These are phyloP conservation scores for Leccinum aurantiacum DNA, from an alignment of 768 basidiomycete genomes.

Conservation along the genomic window DNA sequence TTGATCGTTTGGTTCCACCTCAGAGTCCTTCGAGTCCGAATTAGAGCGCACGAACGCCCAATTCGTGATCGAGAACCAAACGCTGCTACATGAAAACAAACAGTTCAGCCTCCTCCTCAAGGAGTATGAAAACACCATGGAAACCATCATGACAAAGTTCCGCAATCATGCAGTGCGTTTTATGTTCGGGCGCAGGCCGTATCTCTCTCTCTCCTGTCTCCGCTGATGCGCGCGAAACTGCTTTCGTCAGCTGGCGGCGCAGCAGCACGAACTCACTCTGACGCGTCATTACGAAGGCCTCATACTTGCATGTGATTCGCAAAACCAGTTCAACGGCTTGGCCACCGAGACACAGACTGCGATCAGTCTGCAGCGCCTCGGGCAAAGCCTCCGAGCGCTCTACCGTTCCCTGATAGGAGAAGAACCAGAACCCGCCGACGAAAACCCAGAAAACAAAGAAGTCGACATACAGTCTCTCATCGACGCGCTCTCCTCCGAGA, in stretches of 20 bases:
- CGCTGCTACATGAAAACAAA: constrained; percentile 90
- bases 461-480: constrained; percentile 44
- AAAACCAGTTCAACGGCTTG: constrained; percentile 54
- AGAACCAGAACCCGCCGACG: constrained; percentile 35
- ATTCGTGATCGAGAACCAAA: constrained; percentile 91
- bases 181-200: not conserved
- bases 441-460: constrained; percentile 33
- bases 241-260: constrained; percentile 72
- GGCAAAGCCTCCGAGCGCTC: constrained; percentile 68
- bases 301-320: constrained; percentile 63
- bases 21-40: constrained; percentile 92
- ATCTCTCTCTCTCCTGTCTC: constrained; percentile 1
- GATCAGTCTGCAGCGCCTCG: constrained; percentile 69
- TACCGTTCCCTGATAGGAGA: constrained; percentile 71
- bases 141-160: constrained; percentile 96
- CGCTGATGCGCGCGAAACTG: constrained; percentile 7
- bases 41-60: constrained; percentile 88
- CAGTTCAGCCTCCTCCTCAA: constrained; percentile 86
- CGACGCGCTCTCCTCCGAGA: constrained; percentile 40
- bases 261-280: constrained; percentile 84
- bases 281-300: constrained; percentile 89
- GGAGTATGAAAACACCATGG: constrained; percentile 93
- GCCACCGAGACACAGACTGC: constrained; percentile 58
- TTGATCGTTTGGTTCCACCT: constrained; percentile 8
- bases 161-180: constrained; percentile 80